phyloP scores from a whole-genome alignment of 352 stramenopile species.

The Peronosclerospora sorghi region DNA sequence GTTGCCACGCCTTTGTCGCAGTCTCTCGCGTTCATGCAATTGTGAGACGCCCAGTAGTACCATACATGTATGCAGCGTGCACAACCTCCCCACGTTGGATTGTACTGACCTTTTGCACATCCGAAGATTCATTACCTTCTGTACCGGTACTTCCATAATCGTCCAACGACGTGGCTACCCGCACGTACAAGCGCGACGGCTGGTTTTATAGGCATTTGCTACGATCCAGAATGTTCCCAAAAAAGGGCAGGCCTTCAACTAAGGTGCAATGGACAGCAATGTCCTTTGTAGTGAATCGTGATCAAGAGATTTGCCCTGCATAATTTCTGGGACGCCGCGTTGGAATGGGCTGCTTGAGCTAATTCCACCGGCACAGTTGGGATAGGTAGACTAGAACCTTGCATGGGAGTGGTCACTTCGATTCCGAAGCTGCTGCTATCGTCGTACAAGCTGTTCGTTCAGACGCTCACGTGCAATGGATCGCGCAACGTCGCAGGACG shows the following conservation, averaged over 20 bases:
- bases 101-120: too few relatives aligned
- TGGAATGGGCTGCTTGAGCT: conserved; percentile 18
- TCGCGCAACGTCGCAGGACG: conserved; percentile 26
- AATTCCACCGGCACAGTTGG: conserved; percentile 20
- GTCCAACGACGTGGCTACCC: too few relatives aligned
- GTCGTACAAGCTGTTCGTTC: conserved; percentile 41
- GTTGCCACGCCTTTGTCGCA: too few relatives aligned
- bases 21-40: too few relatives aligned
- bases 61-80: too few relatives aligned
- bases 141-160: too few relatives aligned
- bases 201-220: neutral
- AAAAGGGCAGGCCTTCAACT: conserved; percentile 2
- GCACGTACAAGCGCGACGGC: neutral
- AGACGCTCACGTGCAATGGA: conserved; percentile 28
- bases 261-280: neutral
- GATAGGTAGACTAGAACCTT: neutral
- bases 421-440: conserved; percentile 27
- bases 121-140: too few relatives aligned
- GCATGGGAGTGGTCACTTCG: conserved; percentile 3
- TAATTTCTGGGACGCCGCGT: conserved; percentile 44
- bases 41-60: too few relatives aligned
- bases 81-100: too few relatives aligned
- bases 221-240: neutral
- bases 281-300: conserved; percentile 54
- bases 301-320: conserved; percentile 78